Evolutionary conservation across 2,329 filamentous ascomycete genomes (phyloP).

Genomic region (Stromatinia cepivora): DNA sequence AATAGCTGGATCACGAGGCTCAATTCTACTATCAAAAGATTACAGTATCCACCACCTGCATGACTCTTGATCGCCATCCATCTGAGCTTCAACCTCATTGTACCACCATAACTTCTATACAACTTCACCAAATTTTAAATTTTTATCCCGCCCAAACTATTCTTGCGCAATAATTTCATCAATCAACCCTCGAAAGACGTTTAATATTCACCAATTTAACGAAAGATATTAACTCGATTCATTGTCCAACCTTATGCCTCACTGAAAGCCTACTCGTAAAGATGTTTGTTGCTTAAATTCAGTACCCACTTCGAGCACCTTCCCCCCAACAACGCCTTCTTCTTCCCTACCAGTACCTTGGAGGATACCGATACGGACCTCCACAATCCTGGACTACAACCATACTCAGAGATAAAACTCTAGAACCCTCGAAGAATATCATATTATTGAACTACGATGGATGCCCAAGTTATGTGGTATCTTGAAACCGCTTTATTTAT

Average conservation of each 20-base stretch:
- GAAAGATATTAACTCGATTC: neutral
- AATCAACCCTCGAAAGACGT: neutral
- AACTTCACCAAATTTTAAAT: too few relatives aligned
- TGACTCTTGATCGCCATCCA: slow-evolving; percentile 15
- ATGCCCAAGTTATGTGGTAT: slow-evolving; percentile 41
- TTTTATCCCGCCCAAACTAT: neutral
- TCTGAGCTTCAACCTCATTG: slow-evolving; percentile 18
- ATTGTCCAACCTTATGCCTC: slow-evolving; percentile 7
- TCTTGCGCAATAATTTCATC: neutral
- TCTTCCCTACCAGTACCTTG: neutral
- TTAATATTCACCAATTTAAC: too few relatives aligned
- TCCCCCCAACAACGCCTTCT: neutral
- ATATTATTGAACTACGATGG: slow-evolving; percentile 36
- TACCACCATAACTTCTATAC: neutral
- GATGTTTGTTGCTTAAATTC: slow-evolving; percentile 17
- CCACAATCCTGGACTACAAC: neutral
- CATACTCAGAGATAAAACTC: neutral
- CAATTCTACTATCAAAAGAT: neutral
- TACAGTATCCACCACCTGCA: neutral
- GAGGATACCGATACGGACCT: slow-evolving; percentile 9
- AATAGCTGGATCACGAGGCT: neutral
- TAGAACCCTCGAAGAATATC: slow-evolving; percentile 13
- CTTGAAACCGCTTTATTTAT: slow-evolving; percentile 33
- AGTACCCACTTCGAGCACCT: slow-evolving; percentile 15
- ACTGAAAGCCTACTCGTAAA: slow-evolving; percentile 5